These are phyloP conservation scores for Fusarium sp. DNA, from an alignment of 2,329 filamentous ascomycete genomes.

Conservation along the genomic window DNA sequence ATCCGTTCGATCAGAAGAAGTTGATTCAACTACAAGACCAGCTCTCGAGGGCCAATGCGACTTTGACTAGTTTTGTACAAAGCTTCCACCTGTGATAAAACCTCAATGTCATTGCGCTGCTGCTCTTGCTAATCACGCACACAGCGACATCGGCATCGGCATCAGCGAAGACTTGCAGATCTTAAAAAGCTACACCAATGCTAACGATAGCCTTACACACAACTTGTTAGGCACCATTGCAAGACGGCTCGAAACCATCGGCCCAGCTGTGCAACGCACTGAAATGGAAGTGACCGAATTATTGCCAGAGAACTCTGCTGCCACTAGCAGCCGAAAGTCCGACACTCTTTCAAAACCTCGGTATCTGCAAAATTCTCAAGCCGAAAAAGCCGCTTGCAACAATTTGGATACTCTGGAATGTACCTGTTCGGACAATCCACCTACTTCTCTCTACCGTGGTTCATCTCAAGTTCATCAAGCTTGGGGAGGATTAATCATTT, in stretches of 20 bases:
- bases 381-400: neutral
- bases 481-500: neutral
- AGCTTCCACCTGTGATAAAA: neutral
- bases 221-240: neutral
- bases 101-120: accelerated
- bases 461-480: accelerated
- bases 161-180: neutral
- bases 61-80: neutral
- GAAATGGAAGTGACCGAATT: accelerated
- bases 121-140: accelerated
- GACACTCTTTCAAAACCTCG: neutral
- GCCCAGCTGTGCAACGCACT: accelerated
- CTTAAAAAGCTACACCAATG: accelerated
- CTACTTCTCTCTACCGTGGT: accelerated
- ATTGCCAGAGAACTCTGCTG: accelerated
- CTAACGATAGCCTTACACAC: neutral
- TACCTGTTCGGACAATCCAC: neutral
- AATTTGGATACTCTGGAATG: neutral
- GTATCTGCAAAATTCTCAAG: accelerated
- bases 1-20: conserved; percentile 6
- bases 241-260: neutral
- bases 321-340: accelerated
- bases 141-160: neutral
- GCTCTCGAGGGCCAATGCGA: neutral
- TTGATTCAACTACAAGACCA: neutral